A percentile compares a stretch with the other conserved stretches of the same genome.
These are phyloP conservation scores for Ogataea hybrid DNA, from an alignment of 1,139 yeast species.

Conservation along the genomic window DNA sequence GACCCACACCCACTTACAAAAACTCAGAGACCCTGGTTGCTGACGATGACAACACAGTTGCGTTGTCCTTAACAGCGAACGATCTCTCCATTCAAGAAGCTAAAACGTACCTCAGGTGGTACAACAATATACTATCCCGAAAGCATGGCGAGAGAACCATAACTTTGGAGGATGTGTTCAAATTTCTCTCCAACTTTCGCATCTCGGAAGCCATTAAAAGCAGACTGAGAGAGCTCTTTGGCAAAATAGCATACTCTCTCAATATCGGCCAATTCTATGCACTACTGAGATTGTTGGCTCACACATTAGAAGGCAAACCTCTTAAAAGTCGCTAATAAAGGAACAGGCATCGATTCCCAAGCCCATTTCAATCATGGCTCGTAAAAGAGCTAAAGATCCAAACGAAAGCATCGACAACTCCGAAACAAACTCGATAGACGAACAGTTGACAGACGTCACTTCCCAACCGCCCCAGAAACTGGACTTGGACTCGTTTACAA, in stretches of 20 bases:
- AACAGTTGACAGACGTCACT: slow-evolving; percentile 23
- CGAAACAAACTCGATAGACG: slow-evolving; percentile 19
- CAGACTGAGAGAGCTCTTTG: slow-evolving; percentile 50
- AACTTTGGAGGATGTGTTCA: slow-evolving; percentile 59
- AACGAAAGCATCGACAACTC: slow-evolving; percentile 25
- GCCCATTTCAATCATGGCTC: slow-evolving; percentile 65
- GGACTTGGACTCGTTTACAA: slow-evolving; percentile 74
- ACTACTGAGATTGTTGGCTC: slow-evolving; percentile 61
- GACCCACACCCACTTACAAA: slow-evolving; percentile 20
- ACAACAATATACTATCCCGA: slow-evolving; percentile 63
- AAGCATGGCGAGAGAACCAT: slow-evolving; percentile 47
- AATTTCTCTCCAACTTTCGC: slow-evolving; percentile 60
- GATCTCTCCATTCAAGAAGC: slow-evolving; percentile 65
- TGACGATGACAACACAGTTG: slow-evolving; percentile 35
- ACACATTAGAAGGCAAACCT: slow-evolving; percentile 44
- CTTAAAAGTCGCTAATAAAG: slow-evolving; percentile 53
- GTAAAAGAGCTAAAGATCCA: slow-evolving; percentile 47
- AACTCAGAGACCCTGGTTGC: slow-evolving; percentile 27
- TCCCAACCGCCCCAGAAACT: slow-evolving; percentile 33
- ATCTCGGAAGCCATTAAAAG: slow-evolving; percentile 44
- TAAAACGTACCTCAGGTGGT: slow-evolving; percentile 76
- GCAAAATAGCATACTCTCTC: slow-evolving; percentile 40
- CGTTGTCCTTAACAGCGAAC: slow-evolving; percentile 59
- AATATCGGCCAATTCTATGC: slow-evolving; percentile 80
- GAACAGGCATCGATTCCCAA: slow-evolving; percentile 58